Evolutionary conservation across 352 stramenopile species (phyloP), one percentile per base, ranked within the genome.

Genomic region (Phytophthora rubi): DNA sequence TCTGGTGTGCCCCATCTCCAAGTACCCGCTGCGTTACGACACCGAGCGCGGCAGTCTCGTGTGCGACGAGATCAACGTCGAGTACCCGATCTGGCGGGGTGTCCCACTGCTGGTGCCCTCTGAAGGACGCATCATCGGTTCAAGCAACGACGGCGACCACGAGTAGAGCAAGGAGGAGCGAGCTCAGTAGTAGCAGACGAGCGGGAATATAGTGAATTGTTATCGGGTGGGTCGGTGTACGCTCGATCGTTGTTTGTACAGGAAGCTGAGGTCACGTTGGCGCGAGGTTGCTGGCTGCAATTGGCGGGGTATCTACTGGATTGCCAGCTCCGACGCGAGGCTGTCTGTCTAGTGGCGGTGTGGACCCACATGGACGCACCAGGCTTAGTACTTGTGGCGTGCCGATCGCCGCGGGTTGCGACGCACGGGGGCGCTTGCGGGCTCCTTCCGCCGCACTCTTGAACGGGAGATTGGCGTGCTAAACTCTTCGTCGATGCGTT

Each of bases 1-100:
- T 62, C 75, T 96, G 33, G 87, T 95, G 56, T 94, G 87, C 62
- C 89, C 89, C 6, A 91, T 96, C 59, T 96, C 89, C 77, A 96
- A 95, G 83, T 86, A 73, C 62, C 81, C 89, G 32, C 73, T 96
- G 55, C 85, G 85, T 55, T 94, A 93, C 59, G 84, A 94, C 75
- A 35, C 62, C 8, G 64, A 73, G 54, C 79, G 73, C 15, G 84
- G 86, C 28, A 78, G 83, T 23, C 70, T 96, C 60, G 82, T 96
- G 58, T 95, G 87, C 67, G 80, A 90, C 53, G 83, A 96, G 68
- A 93, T 96, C 62, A 78, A 81, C 65, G 87, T 96, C 39, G 80
- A 88, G 75, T 96, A 96, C 47, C 89, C 89, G n/a, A 93, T 96
- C 62, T 86, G 79, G 54, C 26, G 88, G 28, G 86, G 89, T 32